These are phyloP conservation scores for Citrus glauca DNA, from an alignment of 345 rosid genomes.

Conservation along the genomic window DNA sequence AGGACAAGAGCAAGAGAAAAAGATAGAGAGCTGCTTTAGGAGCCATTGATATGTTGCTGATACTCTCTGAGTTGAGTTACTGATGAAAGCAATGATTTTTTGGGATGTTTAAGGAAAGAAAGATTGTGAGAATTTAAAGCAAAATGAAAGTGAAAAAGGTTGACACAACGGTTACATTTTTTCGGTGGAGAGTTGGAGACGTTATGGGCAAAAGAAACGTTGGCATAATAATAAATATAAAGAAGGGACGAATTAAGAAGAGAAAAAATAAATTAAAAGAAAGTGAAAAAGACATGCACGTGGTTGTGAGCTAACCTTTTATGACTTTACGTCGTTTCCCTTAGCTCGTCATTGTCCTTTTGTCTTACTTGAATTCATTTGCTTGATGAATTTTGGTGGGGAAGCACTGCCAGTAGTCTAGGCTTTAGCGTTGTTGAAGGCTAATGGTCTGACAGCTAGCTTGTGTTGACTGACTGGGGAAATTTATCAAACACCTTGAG, in stretches of 20 bases:
- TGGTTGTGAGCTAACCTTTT: neutral
- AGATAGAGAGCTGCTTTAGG: conserved; percentile 20
- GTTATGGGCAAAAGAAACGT: neutral
- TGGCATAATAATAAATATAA: no score
- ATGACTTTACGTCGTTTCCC: neutral
- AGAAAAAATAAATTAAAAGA: no score
- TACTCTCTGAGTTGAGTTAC: neutral
- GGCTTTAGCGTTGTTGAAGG: no score
- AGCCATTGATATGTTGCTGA: conserved; percentile 6
- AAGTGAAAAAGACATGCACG: neutral
- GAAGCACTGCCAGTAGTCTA: neutral
- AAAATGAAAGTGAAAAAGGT: neutral
- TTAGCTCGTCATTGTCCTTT: neutral
- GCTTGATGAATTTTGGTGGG: neutral
- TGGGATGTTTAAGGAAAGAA: neutral
- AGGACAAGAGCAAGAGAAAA: conserved; percentile 21
- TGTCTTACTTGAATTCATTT: neutral
- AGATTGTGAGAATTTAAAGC: neutral
- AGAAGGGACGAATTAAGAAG: no score
- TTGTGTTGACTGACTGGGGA: no score
- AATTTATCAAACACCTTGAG: no score
- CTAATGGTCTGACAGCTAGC: no score
- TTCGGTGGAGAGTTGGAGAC: neutral
- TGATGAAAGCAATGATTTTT: neutral
- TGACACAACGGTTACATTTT: conserved; percentile 17